These are phyloP conservation scores for Knufia fluminis DNA, from an alignment of 2,329 filamentous ascomycete species.

Conservation along the genomic window DNA sequence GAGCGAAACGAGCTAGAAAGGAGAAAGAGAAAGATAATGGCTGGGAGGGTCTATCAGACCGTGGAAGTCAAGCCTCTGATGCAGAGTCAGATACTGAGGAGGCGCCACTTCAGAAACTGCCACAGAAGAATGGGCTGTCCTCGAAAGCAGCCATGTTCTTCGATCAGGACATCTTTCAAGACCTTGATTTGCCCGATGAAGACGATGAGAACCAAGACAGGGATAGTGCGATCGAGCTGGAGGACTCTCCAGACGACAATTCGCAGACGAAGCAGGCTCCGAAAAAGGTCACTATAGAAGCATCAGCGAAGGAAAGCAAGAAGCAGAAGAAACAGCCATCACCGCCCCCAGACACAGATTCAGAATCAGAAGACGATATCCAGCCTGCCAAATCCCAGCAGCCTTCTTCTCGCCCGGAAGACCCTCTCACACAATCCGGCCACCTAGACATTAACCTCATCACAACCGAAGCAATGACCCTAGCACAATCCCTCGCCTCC, in stretches of 20 bases:
- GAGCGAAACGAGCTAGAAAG: constrained; percentile 78
- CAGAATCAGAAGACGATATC: constrained; percentile 30
- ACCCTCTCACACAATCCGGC: constrained; percentile 34
- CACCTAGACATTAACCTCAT: constrained; percentile 87
- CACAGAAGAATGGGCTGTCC: constrained; percentile 53
- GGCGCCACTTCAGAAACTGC: constrained; percentile 20
- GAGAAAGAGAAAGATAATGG: constrained; percentile 69
- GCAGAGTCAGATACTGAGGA: constrained; percentile 27
- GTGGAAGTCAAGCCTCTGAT: constrained; percentile 52
- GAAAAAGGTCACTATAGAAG: constrained; percentile 21
- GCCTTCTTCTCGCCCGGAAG: constrained; percentile 16
- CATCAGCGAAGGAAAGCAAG: constrained; percentile 22
- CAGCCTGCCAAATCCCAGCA: constrained; percentile 17
- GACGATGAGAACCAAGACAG: constrained; percentile 39
- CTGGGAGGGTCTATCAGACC: constrained; percentile 79
- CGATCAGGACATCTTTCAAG: constrained; percentile 87
- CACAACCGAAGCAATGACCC: constrained; percentile 97
- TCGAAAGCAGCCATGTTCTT: constrained; percentile 84
- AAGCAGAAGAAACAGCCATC: not conserved
- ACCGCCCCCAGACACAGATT: not conserved
- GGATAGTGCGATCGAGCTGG: constrained; percentile 30
- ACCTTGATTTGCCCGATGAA: constrained; percentile 57
- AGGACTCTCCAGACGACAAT: constrained; percentile 22
- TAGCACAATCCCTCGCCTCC: constrained; percentile 83
- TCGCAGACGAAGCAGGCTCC: constrained; percentile 8